phyloP scores from a whole-genome alignment of 2,329 filamentous ascomycete species.

The Hirsutella thompsonii region DNA sequence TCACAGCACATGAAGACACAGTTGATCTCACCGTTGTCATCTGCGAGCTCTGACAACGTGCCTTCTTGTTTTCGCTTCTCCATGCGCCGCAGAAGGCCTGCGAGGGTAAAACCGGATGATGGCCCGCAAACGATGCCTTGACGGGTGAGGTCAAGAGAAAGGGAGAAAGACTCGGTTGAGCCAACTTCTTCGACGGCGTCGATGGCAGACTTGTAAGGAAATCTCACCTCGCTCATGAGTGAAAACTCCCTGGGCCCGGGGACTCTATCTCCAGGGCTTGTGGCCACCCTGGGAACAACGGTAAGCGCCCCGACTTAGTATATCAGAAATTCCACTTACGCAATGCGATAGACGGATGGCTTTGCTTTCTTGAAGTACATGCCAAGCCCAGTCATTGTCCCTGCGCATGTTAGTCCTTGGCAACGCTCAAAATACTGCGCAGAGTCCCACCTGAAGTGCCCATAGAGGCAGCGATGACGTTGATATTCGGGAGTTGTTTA shows the following conservation, averaged over 20 bases:
- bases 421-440: not conserved
- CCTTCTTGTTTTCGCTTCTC: slow-evolving; percentile 31
- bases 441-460: slow-evolving; percentile 27
- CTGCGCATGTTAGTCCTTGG: slow-evolving; percentile 8
- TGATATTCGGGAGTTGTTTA: slow-evolving; percentile 41
- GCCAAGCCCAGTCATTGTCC: slow-evolving; percentile 34
- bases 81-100: slow-evolving; percentile 36
- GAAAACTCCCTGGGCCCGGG: slow-evolving; percentile 42
- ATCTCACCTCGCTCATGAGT: slow-evolving; percentile 36
- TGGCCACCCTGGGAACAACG: slow-evolving; percentile 33
- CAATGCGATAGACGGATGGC: slow-evolving; percentile 29
- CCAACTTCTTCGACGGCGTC: slow-evolving; percentile 43
- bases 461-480: slow-evolving; percentile 41
- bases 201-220: slow-evolving; percentile 41
- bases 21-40: slow-evolving; percentile 30
- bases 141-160: slow-evolving; percentile 41
- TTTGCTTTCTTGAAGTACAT: slow-evolving; percentile 37
- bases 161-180: slow-evolving; percentile 36
- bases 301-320: slow-evolving; percentile 4
- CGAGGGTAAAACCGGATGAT: slow-evolving; percentile 44
- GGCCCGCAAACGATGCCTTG: slow-evolving; percentile 48
- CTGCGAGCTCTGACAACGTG: slow-evolving; percentile 29
- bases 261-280: slow-evolving; percentile 40
- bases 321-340: slow-evolving; percentile 8
- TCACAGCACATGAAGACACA: slow-evolving; percentile 51